Conservation (phyloP, 768 basidiomycete genomes). For the Cystobasidium onofrii region DNA sequence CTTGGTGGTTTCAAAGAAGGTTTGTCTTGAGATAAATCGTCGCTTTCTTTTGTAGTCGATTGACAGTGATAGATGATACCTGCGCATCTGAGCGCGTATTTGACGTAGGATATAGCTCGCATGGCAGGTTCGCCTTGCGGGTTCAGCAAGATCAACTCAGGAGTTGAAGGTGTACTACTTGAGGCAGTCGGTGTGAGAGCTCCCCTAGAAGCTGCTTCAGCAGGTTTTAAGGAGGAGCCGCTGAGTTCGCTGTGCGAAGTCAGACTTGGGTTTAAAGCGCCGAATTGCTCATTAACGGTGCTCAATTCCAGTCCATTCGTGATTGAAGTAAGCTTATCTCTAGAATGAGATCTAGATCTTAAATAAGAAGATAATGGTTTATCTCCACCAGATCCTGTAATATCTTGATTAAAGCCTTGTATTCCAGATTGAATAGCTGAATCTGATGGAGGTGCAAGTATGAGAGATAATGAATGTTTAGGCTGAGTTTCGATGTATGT, state of each 20-base stretch:
- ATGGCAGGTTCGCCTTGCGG: conserved; percentile 41
- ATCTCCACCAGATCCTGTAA: no score
- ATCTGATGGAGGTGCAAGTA: conserved; percentile 19
- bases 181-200: neutral
- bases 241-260: neutral
- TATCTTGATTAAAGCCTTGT: neutral
- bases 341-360: conserved; percentile 1
- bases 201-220: neutral
- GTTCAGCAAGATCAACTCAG: conserved; percentile 40
- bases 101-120: conserved; percentile 43
- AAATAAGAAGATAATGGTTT: neutral
- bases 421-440: neutral
- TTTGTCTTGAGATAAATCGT: neutral
- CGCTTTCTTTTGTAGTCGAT: neutral
- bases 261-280: neutral
- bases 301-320: neutral
- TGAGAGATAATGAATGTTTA: conserved; percentile 45
- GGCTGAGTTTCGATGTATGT: conserved; percentile 45
- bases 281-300: neutral
- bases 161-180: neutral
- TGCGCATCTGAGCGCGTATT: conserved; percentile 43
- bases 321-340: neutral
- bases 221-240: neutral
- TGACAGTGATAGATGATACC: conserved; percentile 44
- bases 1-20: neutral